A percentile compares a stretch with the other conserved stretches of the same genome.
phyloP scores from a whole-genome alignment of 108 stramenopile species.

The Stephanodiscus minutulus region DNA sequence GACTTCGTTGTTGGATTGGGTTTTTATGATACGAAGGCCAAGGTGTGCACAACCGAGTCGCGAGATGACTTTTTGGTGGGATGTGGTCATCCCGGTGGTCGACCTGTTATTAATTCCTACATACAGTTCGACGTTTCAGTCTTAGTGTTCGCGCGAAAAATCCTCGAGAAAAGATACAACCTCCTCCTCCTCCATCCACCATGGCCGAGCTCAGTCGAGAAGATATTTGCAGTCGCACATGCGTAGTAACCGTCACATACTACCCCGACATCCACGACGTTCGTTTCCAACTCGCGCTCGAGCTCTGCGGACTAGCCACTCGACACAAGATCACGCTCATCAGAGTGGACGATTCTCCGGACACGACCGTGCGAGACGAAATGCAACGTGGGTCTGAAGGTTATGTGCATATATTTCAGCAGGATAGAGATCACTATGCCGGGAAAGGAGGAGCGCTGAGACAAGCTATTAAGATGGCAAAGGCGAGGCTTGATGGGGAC shows the following conservation, averaged over 20 bases:
- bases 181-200: not conserved
- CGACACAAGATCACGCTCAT: slow-evolving; percentile 28
- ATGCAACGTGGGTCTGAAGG: slow-evolving; percentile 3
- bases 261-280: slow-evolving; percentile 39
- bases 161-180: too few species aligned
- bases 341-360: slow-evolving; percentile 53
- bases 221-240: not conserved
- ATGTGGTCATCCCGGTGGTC: too few species aligned
- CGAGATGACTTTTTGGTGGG: too few species aligned
- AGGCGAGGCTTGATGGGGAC: slow-evolving; percentile 5
- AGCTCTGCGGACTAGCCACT: slow-evolving; percentile 45
- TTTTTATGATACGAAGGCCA: too few species aligned
- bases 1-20: too few species aligned
- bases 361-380: slow-evolving; percentile 10
- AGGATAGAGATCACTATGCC: slow-evolving; percentile 29
- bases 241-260: slow-evolving; percentile 37
- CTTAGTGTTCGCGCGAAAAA: too few species aligned
- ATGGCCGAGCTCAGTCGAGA: not conserved
- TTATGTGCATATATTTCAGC: slow-evolving; percentile 31
- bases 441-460: slow-evolving; percentile 64
- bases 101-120: too few species aligned
- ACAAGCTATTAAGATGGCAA: slow-evolving; percentile 49
- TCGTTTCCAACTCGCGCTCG: slow-evolving; percentile 45
- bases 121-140: too few species aligned
- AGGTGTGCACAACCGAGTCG: too few species aligned